These are phyloP conservation scores for Alternaria longipes DNA, from an alignment of 2,329 filamentous ascomycete genomes.

Conservation along the genomic window DNA sequence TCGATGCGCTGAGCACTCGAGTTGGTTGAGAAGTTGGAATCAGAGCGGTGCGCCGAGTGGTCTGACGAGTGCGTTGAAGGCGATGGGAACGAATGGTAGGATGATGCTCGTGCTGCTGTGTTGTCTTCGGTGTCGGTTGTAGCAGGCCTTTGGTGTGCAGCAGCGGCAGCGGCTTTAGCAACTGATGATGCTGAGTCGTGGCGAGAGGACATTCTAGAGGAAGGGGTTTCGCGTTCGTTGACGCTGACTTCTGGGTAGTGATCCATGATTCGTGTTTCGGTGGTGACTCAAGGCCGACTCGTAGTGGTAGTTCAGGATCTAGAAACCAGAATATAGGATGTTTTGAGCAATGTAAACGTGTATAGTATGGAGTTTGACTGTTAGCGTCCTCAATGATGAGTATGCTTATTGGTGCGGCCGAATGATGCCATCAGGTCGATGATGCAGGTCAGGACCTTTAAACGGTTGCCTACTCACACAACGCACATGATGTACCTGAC, in stretches of 20 bases:
- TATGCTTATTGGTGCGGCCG: background rate
- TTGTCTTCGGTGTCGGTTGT: background rate
- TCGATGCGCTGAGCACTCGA: conserved; percentile 22
- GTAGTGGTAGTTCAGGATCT: background rate
- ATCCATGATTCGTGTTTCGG: conserved; percentile 27
- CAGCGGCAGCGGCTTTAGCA: conserved; percentile 13
- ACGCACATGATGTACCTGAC: conserved; percentile 9
- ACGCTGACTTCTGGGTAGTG: conserved; percentile 36
- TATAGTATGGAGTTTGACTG: background rate
- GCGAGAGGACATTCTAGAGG: conserved; percentile 22
- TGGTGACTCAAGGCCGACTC: background rate
- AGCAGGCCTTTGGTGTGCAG: background rate
- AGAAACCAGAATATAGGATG: background rate
- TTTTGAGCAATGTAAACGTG: background rate
- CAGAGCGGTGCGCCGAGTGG: conserved; percentile 9
- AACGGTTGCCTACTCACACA: conserved; percentile 13
- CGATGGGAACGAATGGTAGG: conserved; percentile 26
- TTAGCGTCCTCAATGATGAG: background rate
- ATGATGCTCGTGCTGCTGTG: background rate
- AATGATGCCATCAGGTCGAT: background rate
- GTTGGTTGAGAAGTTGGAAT: conserved; percentile 14
- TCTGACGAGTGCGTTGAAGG: conserved; percentile 16
- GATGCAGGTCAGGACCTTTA: conserved; percentile 11
- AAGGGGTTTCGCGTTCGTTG: conserved; percentile 28
- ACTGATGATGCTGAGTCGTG: conserved; percentile 31